phyloP scores from a whole-genome alignment of 768 basidiomycete species.

The Pseudohyphozyma bogoriensis region DNA sequence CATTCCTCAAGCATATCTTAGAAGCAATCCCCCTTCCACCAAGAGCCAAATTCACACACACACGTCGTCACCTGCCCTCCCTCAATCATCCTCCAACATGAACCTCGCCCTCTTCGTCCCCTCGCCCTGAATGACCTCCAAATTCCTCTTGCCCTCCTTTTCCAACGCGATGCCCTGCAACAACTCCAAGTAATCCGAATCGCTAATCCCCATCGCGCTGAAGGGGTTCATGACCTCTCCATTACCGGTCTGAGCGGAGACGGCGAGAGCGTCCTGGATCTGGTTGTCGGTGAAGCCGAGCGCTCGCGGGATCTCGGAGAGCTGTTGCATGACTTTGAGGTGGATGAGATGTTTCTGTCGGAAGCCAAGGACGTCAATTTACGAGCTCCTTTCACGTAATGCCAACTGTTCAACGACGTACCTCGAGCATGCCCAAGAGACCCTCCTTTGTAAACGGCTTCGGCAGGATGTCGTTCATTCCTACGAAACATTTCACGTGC shows the following conservation, averaged over 20 bases:
- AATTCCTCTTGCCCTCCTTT: slow-evolving; percentile 34
- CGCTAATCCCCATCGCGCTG: slow-evolving; percentile 68
- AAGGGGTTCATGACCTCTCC: slow-evolving; percentile 55
- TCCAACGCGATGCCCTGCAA: slow-evolving; percentile 57
- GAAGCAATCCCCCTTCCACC: too few relatives aligned
- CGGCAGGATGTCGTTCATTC: slow-evolving; percentile 94
- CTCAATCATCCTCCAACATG: too few relatives aligned
- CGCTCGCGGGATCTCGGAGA: slow-evolving; percentile 55
- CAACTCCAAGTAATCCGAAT: slow-evolving; percentile 76
- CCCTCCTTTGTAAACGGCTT: slow-evolving; percentile 97
- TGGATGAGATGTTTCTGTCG: slow-evolving; percentile 73
- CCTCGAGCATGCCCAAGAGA: slow-evolving; percentile 83
- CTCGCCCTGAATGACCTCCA: slow-evolving; percentile 18
- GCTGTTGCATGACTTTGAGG: slow-evolving; percentile 65
- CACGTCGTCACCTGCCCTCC: too few relatives aligned
- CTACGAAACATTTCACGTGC: slow-evolving; percentile 35
- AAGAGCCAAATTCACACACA: too few relatives aligned
- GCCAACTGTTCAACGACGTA: slow-evolving; percentile 35
- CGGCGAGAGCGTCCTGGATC: slow-evolving; percentile 36
- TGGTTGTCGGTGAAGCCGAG: slow-evolving; percentile 51
- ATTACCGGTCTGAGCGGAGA: slow-evolving; percentile 8
- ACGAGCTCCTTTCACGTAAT: too few relatives aligned
- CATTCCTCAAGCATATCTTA: too few relatives aligned
- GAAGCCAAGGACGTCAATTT: slow-evolving; percentile 6
- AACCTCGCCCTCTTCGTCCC: slow-evolving; percentile 43